phyloP scores from a whole-genome alignment of 2,329 filamentous ascomycete species.

The Rhytidhysteron rufulum region DNA sequence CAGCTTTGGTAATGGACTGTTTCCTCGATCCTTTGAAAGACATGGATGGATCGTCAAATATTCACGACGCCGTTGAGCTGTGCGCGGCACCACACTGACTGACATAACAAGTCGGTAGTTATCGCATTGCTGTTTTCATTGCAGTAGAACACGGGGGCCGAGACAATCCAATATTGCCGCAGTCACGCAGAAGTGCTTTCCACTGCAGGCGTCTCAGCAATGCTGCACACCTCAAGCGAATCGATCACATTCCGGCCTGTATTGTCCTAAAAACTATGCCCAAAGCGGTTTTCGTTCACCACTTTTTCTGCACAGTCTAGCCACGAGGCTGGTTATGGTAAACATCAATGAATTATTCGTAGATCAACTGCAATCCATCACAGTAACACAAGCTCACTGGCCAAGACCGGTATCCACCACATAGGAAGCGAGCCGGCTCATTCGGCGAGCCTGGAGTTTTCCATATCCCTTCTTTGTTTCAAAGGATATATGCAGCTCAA shows the following conservation, averaged over 20 bases:
- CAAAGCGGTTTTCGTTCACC: background rate
- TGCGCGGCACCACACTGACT: too few relatives aligned
- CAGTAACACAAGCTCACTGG: background rate
- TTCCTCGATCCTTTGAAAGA: too few relatives aligned
- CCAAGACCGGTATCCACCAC: conserved; percentile 7
- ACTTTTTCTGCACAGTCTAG: conserved; percentile 4
- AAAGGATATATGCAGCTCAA: too few relatives aligned
- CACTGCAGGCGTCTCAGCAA: too few relatives aligned
- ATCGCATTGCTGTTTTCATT: too few relatives aligned
- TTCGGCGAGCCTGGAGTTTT: conserved; percentile 5
- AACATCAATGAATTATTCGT: conserved; percentile 1
- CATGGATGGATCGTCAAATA: too few relatives aligned
- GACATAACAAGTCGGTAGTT: too few relatives aligned
- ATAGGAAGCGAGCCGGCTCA: conserved; percentile 7
- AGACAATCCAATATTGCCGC: too few relatives aligned
- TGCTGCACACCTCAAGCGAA: conserved; percentile 2
- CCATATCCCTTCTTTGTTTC: background rate
- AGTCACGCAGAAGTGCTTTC: too few relatives aligned
- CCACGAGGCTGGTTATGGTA: background rate
- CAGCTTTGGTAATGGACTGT: too few relatives aligned
- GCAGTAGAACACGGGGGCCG: too few relatives aligned
- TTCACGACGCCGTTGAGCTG: too few relatives aligned
- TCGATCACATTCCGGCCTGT: conserved; percentile 7
- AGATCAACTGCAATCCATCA: conserved; percentile 8
- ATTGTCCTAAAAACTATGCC: conserved; percentile 2